Evolutionary conservation across 1,284 basidiomycete species (phyloP).

Genomic region (Leccinum subspadiceum): DNA sequence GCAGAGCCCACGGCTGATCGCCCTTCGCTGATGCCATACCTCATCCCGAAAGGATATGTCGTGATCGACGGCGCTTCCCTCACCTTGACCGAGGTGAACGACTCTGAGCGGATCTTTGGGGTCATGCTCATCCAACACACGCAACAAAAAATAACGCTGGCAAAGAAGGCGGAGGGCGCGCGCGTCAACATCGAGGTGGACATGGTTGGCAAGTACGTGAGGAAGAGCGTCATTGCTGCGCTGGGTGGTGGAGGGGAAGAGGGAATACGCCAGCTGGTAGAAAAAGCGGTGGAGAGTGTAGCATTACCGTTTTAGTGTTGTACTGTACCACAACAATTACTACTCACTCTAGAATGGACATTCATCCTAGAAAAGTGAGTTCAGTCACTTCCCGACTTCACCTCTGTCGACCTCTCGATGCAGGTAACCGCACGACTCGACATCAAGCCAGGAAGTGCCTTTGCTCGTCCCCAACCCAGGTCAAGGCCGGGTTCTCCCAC

Average conservation of each 20-base stretch:
- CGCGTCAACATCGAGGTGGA: slow-evolving; percentile 95
- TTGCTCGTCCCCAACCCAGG: slow-evolving; percentile 28
- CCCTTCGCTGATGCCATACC: slow-evolving; percentile 73
- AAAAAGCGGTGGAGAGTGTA: slow-evolving; percentile 70
- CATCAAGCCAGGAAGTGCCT: slow-evolving; percentile 30
- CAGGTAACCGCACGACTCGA: slow-evolving; percentile 46
- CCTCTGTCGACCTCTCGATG: slow-evolving; percentile 15
- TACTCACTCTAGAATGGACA: slow-evolving; percentile 27
- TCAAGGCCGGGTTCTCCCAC: slow-evolving; percentile 52
- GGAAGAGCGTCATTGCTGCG: slow-evolving; percentile 76
- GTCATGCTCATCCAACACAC: slow-evolving; percentile 97
- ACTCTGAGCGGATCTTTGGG: slow-evolving; percentile 69
- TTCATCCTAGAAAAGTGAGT: slow-evolving; percentile 42
- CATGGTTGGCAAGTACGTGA: slow-evolving; percentile 87
- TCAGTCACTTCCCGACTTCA: neutral
- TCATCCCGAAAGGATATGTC: slow-evolving; percentile 97
- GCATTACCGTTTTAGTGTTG: slow-evolving; percentile 30
- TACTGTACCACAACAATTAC: neutral
- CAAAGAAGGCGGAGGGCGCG: slow-evolving; percentile 71
- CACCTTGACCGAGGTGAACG: slow-evolving; percentile 85
- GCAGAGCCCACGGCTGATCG: slow-evolving; percentile 57
- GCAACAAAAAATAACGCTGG: slow-evolving; percentile 85
- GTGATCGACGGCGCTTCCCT: slow-evolving; percentile 94
- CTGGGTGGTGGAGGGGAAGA: slow-evolving; percentile 60
- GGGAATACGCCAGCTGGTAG: slow-evolving; percentile 59